A percentile compares a stretch with the other conserved stretches of the same genome.
These are phyloP conservation scores for Cymbidium sinense DNA, from an alignment of 106 monocot species.

Conservation along the genomic window DNA sequence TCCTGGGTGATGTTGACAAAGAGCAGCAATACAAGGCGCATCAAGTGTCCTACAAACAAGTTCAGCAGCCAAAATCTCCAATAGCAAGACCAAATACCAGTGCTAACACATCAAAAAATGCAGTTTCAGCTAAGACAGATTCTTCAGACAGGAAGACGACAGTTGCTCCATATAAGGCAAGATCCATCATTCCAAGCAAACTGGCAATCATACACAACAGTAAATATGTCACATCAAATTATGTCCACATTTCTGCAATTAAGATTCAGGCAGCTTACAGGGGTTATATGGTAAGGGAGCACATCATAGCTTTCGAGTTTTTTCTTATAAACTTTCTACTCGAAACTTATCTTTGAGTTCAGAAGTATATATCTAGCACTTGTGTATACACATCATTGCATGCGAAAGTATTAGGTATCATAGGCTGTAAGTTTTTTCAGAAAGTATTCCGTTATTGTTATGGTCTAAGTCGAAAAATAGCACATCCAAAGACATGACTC, in stretches of 20 bases:
- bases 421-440: too few species aligned
- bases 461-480: not conserved
- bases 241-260: conserved; percentile 39
- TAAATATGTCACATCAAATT: conserved; percentile 10
- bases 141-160: not conserved
- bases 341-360: not conserved
- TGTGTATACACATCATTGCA: not conserved
- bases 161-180: conserved; percentile 4
- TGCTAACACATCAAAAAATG: not conserved
- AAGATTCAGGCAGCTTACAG: conserved; percentile 79
- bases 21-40: conserved; percentile 25
- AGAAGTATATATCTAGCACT: not conserved
- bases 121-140: not conserved
- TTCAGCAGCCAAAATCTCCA: conserved; percentile 14
- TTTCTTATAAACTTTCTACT: not conserved
- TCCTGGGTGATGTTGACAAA: conserved; percentile 65
- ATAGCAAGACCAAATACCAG: not conserved
- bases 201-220: conserved; percentile 6
- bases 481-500: not conserved
- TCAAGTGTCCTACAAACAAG: conserved; percentile 11
- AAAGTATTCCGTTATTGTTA: too few species aligned
- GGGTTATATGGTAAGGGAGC: conserved; percentile 52
- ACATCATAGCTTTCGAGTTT: not conserved
- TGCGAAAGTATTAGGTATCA: too few species aligned
- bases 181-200: not conserved